Base-by-base conservation (phyloP, 2,329 filamentous ascomycete genomes). In the Emmonsiellopsis sp. region DNA sequence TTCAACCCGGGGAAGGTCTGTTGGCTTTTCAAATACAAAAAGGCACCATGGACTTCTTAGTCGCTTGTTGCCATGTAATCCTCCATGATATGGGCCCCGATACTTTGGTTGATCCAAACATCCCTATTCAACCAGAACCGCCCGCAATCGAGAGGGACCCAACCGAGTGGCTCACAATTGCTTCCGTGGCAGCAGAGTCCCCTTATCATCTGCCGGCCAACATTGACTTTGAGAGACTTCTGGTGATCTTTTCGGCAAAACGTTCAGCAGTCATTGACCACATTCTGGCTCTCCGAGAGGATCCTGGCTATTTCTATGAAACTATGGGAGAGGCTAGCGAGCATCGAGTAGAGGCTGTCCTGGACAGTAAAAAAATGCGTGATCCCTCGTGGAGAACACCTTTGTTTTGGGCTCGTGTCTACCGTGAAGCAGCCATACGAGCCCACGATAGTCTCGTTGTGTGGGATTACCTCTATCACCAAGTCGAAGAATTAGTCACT, bases 221-320 rank as follows among this genome's bases (percentile, higher is more conserved):
- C 2, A 61, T 82, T 0, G 72, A 83, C 56, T 62, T 82, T 1
- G 56, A 48, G 0, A 69, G 71, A 0, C 65, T 84, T 0, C 65
- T 71, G 40, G 61, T 65, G 1, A 58, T 83, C 3, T 64, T 80
- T 0, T 61, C 60, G 2, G 75, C 76, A 0, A 73, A 68, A 55
- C 59, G 59, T 0, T 60, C 67, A 0, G 69, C 70, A 3, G 72
- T 73, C 0, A 73, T 80, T 52, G 80, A 84, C 61, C 77, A 83
- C 57, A 43, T 82, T 0, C 79, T 74, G 73, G 60, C 71, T 0
- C 65, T 85, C 2, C 72, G 80, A 6, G 81, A 85, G 58, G 82
- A 85, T 60, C 80, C 81, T 0, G 65, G 65, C 0, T 83, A 82
- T 63, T 84, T 83, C 56, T 63, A 69, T 3, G 68, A 77, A 1